Conservation (phyloP, 805 yeast genomes). For the Komagataella mondaviorum region DNA sequence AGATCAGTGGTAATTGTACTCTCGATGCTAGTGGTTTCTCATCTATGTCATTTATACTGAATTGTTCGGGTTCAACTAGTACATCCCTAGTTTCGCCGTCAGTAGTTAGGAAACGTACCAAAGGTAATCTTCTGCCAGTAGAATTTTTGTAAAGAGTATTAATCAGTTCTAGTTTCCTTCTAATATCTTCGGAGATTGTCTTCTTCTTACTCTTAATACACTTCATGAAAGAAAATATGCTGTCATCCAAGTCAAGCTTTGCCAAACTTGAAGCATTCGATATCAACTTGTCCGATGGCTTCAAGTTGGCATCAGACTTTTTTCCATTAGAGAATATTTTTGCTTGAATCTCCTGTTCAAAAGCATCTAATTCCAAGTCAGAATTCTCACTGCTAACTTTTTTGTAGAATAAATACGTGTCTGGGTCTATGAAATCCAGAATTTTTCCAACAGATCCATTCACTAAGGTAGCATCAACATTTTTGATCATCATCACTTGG, state of each 20-base stretch:
- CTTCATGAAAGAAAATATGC: constrained; percentile 33
- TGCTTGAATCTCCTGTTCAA: constrained; percentile 10
- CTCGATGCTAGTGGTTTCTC: constrained; percentile 59
- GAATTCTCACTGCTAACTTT: constrained; percentile 7
- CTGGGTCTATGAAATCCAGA: constrained; percentile 39
- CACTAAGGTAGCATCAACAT: constrained; percentile 62
- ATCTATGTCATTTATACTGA: constrained; percentile 67
- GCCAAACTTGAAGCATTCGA: constrained; percentile 10
- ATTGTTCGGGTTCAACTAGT: constrained; percentile 67
- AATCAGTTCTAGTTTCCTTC: constrained; percentile 33
- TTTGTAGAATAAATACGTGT: constrained; percentile 29
- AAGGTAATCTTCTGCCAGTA: constrained; percentile 42
- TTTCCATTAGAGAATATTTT: constrained; percentile 3
- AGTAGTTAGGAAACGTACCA: constrained; percentile 62
- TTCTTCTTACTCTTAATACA: constrained; percentile 1
- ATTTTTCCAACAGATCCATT: constrained; percentile 88
- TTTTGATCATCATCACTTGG: constrained; percentile 89
- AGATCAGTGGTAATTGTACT: constrained; percentile 52
- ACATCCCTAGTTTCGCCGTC: constrained; percentile 68
- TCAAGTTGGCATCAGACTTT: constrained; percentile 7
- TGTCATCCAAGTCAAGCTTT: constrained; percentile 22
- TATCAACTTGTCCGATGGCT: constrained; percentile 9
- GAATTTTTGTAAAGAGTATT: constrained; percentile 29
- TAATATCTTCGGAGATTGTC: constrained; percentile 16
- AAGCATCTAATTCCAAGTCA: constrained; percentile 5